phyloP scores from a whole-genome alignment of 192 early-diverging fungal species.

The Coemansia sp. region DNA sequence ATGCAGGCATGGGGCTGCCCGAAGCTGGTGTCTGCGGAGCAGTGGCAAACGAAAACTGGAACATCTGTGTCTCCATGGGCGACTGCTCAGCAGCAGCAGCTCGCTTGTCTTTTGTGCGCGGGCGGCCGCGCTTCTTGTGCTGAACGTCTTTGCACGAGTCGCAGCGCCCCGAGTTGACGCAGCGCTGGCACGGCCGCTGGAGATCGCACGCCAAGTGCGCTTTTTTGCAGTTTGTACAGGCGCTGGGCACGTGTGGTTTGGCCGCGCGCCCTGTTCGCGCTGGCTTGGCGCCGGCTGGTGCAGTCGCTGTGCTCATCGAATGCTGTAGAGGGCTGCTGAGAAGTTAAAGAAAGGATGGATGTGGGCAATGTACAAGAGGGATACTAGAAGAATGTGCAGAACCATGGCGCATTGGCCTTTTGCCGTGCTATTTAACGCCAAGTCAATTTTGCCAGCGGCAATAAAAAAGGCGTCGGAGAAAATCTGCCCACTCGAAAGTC shows the following conservation, averaged over 20 bases:
- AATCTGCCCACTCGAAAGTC: slow-evolving; percentile 7
- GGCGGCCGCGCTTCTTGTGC: slow-evolving; percentile 86
- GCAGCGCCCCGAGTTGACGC: slow-evolving; percentile 67
- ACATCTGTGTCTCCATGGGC: slow-evolving; percentile 50
- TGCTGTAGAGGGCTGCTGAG: not conserved
- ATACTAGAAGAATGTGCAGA: not conserved
- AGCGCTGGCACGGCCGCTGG: slow-evolving; percentile 82
- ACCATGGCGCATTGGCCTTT: not conserved
- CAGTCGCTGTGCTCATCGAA: not conserved
- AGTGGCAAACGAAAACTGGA: slow-evolving; percentile 48
- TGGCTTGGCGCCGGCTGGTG: slow-evolving; percentile 5
- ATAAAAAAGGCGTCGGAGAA: slow-evolving; percentile 6
- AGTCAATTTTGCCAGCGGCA: not conserved
- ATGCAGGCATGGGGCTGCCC: not conserved
- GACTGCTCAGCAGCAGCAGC: slow-evolving; percentile 8
- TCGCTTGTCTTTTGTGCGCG: slow-evolving; percentile 68
- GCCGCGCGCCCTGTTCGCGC: slow-evolving; percentile 26
- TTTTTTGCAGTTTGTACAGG: slow-evolving; percentile 86
- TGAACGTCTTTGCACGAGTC: slow-evolving; percentile 85
- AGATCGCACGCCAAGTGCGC: slow-evolving; percentile 87
- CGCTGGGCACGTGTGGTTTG: slow-evolving; percentile 80
- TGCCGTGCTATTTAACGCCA: not conserved
- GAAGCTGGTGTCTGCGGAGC: not conserved
- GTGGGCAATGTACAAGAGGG: not conserved
- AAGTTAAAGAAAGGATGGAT: not conserved